Percentiles rank a stretch among this genome's conserved stretches.
These are phyloP conservation scores for Boletus edulis DNA, from an alignment of 768 basidiomycete genomes.

Conservation along the genomic window DNA sequence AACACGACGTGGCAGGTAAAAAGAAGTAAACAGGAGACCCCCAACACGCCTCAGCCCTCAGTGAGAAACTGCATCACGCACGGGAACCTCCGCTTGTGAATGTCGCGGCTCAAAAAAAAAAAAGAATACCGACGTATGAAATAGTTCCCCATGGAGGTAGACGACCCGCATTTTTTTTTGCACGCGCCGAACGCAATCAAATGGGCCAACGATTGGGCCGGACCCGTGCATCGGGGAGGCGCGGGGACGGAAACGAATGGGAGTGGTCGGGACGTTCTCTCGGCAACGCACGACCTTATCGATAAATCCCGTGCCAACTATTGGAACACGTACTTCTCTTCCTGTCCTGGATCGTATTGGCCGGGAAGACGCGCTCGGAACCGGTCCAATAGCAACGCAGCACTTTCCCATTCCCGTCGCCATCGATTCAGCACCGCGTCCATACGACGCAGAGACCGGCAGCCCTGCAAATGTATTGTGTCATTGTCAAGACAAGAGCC, in stretches of 20 bases:
- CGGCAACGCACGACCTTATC: background rate
- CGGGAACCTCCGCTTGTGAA: background rate
- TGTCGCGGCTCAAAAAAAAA: background rate
- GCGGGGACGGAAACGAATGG: background rate
- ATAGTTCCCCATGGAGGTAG: conserved; percentile 12
- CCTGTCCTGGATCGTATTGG: background rate
- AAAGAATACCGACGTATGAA: background rate
- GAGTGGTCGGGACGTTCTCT: background rate
- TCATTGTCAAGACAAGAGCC: background rate
- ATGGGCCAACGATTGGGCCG: conserved; percentile 2
- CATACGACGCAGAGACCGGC: conserved; percentile 2
- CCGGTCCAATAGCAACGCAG: background rate
- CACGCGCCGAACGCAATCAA: background rate
- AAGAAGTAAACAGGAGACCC: background rate
- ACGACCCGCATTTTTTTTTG: background rate
- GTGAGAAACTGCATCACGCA: conserved; percentile 1
- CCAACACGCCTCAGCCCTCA: background rate
- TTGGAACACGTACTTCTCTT: background rate
- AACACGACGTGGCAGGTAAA: conserved; percentile 8
- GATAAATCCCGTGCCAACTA: background rate
- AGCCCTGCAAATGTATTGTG: background rate
- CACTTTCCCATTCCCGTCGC: background rate
- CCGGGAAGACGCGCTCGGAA: background rate
- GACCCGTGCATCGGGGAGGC: conserved; percentile 4
- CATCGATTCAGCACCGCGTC: background rate